phyloP scores from a whole-genome alignment of 2,329 filamentous ascomycete genomes.

The Pseudogymnoascus sp. region DNA sequence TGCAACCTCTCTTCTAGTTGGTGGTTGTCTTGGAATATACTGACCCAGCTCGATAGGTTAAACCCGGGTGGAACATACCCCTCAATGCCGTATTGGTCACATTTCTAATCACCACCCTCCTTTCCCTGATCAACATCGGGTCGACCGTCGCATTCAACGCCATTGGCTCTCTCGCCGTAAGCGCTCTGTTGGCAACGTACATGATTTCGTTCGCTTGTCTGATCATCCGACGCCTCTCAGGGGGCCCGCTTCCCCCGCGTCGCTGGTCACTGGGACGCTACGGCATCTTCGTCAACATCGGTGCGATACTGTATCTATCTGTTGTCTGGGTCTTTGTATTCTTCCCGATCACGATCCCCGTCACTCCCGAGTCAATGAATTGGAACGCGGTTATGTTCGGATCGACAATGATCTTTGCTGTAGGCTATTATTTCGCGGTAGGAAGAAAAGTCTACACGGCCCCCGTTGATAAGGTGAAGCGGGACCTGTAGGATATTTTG shows the following conservation, averaged over 20 bases:
- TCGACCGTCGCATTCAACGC: slow-evolving; percentile 44
- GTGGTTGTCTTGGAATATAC: not conserved
- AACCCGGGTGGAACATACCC: slow-evolving; percentile 33
- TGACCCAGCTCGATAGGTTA: slow-evolving; percentile 22
- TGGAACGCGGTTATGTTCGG: slow-evolving; percentile 27
- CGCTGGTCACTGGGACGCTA: slow-evolving; percentile 37
- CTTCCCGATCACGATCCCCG: slow-evolving; percentile 35
- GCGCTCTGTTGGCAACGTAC: slow-evolving; percentile 44
- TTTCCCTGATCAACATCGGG: slow-evolving; percentile 39
- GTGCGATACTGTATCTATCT: slow-evolving; percentile 37
- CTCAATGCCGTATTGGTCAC: slow-evolving; percentile 28
- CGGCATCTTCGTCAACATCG: slow-evolving; percentile 37
- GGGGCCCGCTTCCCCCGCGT: slow-evolving; percentile 32
- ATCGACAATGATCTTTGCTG: slow-evolving; percentile 17
- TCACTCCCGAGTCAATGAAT: slow-evolving; percentile 39
- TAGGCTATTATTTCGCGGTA: slow-evolving; percentile 27
- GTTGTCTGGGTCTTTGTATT: slow-evolving; percentile 42
- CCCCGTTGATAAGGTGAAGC: slow-evolving; percentile 18
- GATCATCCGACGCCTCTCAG: slow-evolving; percentile 35
- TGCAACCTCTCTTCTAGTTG: not conserved
- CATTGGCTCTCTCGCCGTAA: slow-evolving; percentile 43
- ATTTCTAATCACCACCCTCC: slow-evolving; percentile 15
- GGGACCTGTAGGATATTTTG: not conserved
- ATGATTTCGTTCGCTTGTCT: slow-evolving; percentile 39
- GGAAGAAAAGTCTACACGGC: slow-evolving; percentile 30